phyloP scores from a whole-genome alignment of 164 flowering plant species.

The Piper betle region DNA sequence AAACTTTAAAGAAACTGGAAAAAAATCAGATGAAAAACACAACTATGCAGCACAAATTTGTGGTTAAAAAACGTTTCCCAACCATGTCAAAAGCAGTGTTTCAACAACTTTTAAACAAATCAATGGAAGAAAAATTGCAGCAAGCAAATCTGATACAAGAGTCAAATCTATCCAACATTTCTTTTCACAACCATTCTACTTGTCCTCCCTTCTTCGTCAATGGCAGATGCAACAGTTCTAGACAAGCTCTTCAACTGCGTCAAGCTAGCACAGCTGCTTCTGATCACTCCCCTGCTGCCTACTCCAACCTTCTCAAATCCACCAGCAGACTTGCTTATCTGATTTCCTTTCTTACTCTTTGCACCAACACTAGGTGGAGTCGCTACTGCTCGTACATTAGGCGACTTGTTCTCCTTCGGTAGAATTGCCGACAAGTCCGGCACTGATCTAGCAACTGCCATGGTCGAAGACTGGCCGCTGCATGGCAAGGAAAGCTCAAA shows the following conservation, averaged over 20 bases:
- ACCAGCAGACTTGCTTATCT: constrained; percentile 55
- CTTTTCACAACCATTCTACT: constrained; percentile 12
- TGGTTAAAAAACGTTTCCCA: too few relatives aligned
- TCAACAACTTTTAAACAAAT: too few relatives aligned
- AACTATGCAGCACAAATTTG: too few relatives aligned
- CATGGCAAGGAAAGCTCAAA: constrained; percentile 17
- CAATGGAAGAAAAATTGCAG: too few relatives aligned
- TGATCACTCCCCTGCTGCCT: constrained; percentile 12
- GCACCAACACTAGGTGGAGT: constrained; percentile 35
- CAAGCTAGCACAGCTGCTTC: constrained; percentile 55
- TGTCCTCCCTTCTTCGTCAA: constrained; percentile 28
- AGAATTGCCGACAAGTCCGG: constrained; percentile 56
- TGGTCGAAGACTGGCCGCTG: constrained; percentile 7
- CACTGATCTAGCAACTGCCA: constrained; percentile 56
- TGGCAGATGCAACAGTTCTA: constrained; percentile 31
- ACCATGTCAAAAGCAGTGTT: too few relatives aligned
- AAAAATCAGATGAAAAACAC: too few relatives aligned
- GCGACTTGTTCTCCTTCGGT: constrained; percentile 71
- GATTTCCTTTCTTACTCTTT: constrained; percentile 16
- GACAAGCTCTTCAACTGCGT: constrained; percentile 53
- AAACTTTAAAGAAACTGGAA: too few relatives aligned
- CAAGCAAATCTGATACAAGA: too few relatives aligned
- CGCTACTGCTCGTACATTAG: constrained; percentile 22
- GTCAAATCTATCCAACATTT: constrained; percentile 13
- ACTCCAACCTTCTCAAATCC: constrained; percentile 31